A percentile compares a stretch with the other conserved stretches of the same genome.
Evolutionary conservation across 331 rosid species (phyloP).

Genomic region (Ulmus americana): DNA sequence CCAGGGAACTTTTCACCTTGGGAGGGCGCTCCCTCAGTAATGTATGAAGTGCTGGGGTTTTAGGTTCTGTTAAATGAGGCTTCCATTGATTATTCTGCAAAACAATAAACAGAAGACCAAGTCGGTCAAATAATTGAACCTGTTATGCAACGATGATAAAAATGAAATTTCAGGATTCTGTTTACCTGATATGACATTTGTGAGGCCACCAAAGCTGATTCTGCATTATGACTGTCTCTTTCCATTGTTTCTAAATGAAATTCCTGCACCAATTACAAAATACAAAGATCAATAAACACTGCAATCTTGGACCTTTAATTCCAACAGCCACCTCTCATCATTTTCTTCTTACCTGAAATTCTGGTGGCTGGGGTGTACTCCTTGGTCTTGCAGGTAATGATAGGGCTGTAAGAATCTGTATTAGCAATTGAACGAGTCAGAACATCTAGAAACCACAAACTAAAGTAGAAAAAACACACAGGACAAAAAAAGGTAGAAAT

Average conservation of each 20-base stretch:
- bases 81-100: too few relatives aligned
- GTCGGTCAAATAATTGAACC: not conserved
- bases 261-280: slow-evolving; percentile 46
- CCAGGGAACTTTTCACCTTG: slow-evolving; percentile 60
- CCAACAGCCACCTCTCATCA: slow-evolving; percentile 6
- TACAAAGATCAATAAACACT: slow-evolving; percentile 1
- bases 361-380: slow-evolving; percentile 76
- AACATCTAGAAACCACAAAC: not conserved
- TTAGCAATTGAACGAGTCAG: too few relatives aligned
- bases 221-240: slow-evolving; percentile 66
- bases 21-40: slow-evolving; percentile 79
- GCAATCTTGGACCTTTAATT: not conserved
- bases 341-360: slow-evolving; percentile 65
- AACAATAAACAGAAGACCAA: not conserved
- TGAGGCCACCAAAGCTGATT: slow-evolving; percentile 61
- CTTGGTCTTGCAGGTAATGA: slow-evolving; percentile 56
- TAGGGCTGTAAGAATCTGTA: slow-evolving; percentile 73
- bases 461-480: too few relatives aligned
- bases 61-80: slow-evolving; percentile 67
- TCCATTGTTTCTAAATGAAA: slow-evolving; percentile 77
- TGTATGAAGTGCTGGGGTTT: slow-evolving; percentile 77
- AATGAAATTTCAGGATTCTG: slow-evolving; percentile 2
- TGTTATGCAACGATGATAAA: not conserved
- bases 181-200: slow-evolving; percentile 55
- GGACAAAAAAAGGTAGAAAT: too few relatives aligned